These are phyloP conservation scores for Xenoacremonium recifei DNA, from an alignment of 2,329 filamentous ascomycete species.

Conservation along the genomic window DNA sequence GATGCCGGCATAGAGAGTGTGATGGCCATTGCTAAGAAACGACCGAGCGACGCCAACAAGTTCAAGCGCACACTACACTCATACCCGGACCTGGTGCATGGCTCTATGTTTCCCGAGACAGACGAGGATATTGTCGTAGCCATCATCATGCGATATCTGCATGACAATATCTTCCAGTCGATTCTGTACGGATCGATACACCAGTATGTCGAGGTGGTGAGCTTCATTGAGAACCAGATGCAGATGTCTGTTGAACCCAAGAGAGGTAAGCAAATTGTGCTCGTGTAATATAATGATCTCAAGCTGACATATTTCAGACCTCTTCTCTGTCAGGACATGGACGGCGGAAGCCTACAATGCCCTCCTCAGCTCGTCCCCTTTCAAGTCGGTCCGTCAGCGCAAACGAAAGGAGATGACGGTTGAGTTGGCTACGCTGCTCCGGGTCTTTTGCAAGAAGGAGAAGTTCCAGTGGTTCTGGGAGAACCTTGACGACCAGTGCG, in stretches of 20 bases:
- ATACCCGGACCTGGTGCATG: constrained; percentile 32
- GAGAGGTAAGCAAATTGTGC: constrained; percentile 27
- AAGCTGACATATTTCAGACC: constrained; percentile 24
- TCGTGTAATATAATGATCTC: neutral
- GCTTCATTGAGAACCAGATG: constrained; percentile 34
- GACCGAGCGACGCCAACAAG: constrained; percentile 22
- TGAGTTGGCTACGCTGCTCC: constrained; percentile 27
- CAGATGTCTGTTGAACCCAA: constrained; percentile 35
- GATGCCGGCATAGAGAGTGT: constrained; percentile 22
- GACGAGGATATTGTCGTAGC: constrained; percentile 36
- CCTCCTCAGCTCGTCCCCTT: constrained; percentile 30
- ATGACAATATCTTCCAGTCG: constrained; percentile 35
- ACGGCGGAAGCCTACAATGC: constrained; percentile 37
- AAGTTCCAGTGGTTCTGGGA: constrained; percentile 20
- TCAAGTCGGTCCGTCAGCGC: constrained; percentile 21
- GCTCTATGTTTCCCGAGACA: constrained; percentile 32
- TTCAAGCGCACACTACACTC: constrained; percentile 26
- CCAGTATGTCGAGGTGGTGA: constrained; percentile 25
- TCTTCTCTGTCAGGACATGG: constrained; percentile 37
- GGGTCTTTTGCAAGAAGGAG: constrained; percentile 26
- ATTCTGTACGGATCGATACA: constrained; percentile 28
- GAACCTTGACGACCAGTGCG: constrained; percentile 25
- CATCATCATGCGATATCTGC: constrained; percentile 34
- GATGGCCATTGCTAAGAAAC: constrained; percentile 18
- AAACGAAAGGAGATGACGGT: constrained; percentile 25